phyloP scores from a whole-genome alignment of 805 yeast species.

The Ogataea paradorogensis region DNA sequence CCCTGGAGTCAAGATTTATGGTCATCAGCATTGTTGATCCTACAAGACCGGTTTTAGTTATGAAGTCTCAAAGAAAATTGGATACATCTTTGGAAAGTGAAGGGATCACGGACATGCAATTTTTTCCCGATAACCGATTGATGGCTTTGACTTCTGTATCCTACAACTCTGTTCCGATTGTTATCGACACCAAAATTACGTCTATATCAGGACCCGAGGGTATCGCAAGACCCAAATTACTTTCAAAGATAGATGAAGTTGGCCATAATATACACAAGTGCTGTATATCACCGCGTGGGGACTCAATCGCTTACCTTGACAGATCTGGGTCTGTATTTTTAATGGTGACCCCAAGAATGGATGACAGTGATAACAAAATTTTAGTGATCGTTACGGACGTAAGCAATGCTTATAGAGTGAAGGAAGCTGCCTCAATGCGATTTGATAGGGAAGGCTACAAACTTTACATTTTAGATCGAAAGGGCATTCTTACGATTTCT shows the following conservation, averaged over 20 bases:
- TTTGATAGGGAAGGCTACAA: slow-evolving; percentile 83
- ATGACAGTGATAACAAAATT: slow-evolving; percentile 54
- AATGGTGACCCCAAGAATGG: slow-evolving; percentile 57
- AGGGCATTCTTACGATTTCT: slow-evolving; percentile 72
- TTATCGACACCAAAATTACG: slow-evolving; percentile 62
- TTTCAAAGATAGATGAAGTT: slow-evolving; percentile 68
- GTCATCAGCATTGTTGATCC: slow-evolving; percentile 66
- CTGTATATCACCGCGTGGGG: slow-evolving; percentile 81
- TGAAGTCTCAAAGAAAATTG: slow-evolving; percentile 63
- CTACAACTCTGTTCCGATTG: slow-evolving; percentile 62
- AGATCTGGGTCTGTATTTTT: slow-evolving; percentile 74
- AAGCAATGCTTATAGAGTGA: slow-evolving; percentile 64
- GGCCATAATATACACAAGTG: slow-evolving; percentile 76
- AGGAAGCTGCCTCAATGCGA: slow-evolving; percentile 74
- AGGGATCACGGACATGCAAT: slow-evolving; percentile 79
- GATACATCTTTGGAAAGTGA: slow-evolving; percentile 75
- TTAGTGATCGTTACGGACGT: slow-evolving; percentile 74
- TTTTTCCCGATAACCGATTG: slow-evolving; percentile 63
- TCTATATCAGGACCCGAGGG: slow-evolving; percentile 36
- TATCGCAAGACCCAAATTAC: slow-evolving; percentile 57
- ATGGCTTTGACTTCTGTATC: slow-evolving; percentile 58
- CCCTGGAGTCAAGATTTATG: slow-evolving; percentile 74
- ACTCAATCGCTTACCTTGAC: slow-evolving; percentile 77
- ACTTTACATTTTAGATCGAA: slow-evolving; percentile 72
- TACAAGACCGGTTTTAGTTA: slow-evolving; percentile 60